Base-by-base conservation (phyloP, 306 rosid species). In the Quercus glauca region DNA sequence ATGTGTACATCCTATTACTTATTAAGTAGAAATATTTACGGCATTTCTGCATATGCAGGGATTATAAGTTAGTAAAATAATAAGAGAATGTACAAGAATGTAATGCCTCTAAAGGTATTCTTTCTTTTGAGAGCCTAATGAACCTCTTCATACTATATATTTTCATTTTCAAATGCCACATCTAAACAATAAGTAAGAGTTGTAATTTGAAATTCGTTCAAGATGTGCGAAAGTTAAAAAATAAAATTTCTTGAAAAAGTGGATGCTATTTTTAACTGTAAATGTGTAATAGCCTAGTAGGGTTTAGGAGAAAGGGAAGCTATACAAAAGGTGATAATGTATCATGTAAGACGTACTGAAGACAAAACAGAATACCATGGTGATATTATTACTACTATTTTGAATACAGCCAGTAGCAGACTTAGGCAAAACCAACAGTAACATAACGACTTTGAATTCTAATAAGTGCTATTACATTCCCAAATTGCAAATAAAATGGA, bases 401-500 rank as follows among this genome's bases (percentile, higher is more conserved):
- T 23, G 12, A 59, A 59, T 26, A 59, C 65, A 59, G 31, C 65
- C 25, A 20, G 31, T 23, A 59, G 65, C 65, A 59, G 31, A 59
- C 65, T 23, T 59, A 23, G 65, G 31, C 15, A 23, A 45, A 58
- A 49, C 68, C 33, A 49, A 78, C 33, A 73, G 12, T 73, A 58
- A 58, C 49, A 71, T 57, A 59, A 19, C 17, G 59, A 63, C 41
- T 60, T 7, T 25, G 45, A 21, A 59, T 61, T 79, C 71, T 2
- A 79, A 28, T 59, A 79, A 6, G 45, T 73, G 60, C 69, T 80
- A 64, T 60, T 43, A 73, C 49, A 73, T 79, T 52, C 75, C 59
- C 58, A 74, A 73, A 80, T 37, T 55, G 49, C 55, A 61, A 65
- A 55, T 33, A 64, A 26, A 52, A 52, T 55, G 37, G 21, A 60